Conservation (phyloP, 108 stramenopile genomes). For the Phaeodactylum tricornutum region DNA sequence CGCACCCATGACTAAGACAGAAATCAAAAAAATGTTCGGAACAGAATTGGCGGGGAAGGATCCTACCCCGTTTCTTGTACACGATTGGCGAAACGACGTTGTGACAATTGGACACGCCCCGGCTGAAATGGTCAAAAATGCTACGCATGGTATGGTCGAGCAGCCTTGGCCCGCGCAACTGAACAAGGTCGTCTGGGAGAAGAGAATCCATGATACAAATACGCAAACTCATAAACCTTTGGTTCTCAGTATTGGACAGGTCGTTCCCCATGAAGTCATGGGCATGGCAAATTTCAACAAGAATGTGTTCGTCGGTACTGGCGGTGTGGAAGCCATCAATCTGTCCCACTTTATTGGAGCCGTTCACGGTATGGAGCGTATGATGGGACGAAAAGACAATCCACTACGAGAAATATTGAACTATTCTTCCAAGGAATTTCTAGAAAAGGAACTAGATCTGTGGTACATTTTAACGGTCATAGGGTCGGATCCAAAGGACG, state of each 20-base stretch:
- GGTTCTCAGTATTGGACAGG: constrained; percentile 86
- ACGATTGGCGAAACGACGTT: constrained; percentile 93
- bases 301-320: constrained; percentile 85
- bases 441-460: constrained; percentile 57
- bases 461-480: constrained; percentile 91
- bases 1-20: constrained; percentile 78
- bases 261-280: constrained; percentile 91
- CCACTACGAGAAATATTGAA: constrained; percentile 86
- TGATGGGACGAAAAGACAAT: constrained; percentile 90
- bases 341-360: constrained; percentile 93
- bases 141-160: constrained; percentile 37
- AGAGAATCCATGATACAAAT: constrained; percentile 22
- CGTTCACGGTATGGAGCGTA: constrained; percentile 93
- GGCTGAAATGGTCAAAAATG: constrained; percentile 55
- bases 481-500: constrained; percentile 15
- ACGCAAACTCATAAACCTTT: constrained; percentile 31
- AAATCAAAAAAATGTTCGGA: constrained; percentile 83
- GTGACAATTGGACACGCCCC: constrained; percentile 89
- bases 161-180: constrained; percentile 90
- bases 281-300: constrained; percentile 96
- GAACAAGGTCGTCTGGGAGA: constrained; percentile 87
- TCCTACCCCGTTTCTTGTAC: constrained; percentile 65
- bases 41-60: constrained; percentile 25
- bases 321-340: constrained; percentile 91
- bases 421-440: constrained; percentile 64